Conservation (phyloP, 139 green algal genomes). For the Picochlorum costavermella region DNA sequence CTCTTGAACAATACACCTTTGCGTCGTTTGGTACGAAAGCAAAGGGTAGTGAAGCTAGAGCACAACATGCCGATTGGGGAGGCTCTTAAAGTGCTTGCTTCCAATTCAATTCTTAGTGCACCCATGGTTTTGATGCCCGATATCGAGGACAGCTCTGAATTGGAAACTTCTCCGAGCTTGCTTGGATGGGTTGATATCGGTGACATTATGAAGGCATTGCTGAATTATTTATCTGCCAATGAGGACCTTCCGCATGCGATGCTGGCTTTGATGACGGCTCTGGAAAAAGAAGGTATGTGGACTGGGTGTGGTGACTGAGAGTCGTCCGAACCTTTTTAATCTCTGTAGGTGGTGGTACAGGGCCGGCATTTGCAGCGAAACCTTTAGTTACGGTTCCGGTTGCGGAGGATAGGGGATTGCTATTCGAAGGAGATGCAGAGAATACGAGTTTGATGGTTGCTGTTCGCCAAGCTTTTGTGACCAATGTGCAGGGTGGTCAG, state of each 20-base stretch:
- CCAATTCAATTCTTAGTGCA: conserved; percentile 53
- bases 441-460: conserved; percentile 36
- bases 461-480: conserved; percentile 36
- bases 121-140: conserved; percentile 37
- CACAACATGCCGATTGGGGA: conserved; percentile 44
- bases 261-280: conserved; percentile 64
- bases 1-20: background rate
- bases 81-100: conserved; percentile 31
- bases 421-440: conserved; percentile 46
- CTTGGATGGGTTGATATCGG: conserved; percentile 55
- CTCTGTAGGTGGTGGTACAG: too few species aligned
- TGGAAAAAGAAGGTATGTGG: conserved; percentile 47
- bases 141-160: conserved; percentile 44
- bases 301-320: too few species aligned
- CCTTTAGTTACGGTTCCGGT: conserved; percentile 52
- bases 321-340: too few species aligned
- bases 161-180: conserved; percentile 29
- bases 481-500: background rate
- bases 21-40: background rate
- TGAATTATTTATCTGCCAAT: conserved; percentile 15
- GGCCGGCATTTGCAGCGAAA: conserved; percentile 40
- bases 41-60: conserved; percentile 41
- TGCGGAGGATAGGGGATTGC: conserved; percentile 50
- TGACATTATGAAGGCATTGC: conserved; percentile 40
- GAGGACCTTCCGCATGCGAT: conserved; percentile 49